Percentiles rank a stretch among this genome's conserved stretches.
These are phyloP conservation scores for Tardiomyces depauwii DNA, from an alignment of 1,139 yeast genomes.

Conservation along the genomic window DNA sequence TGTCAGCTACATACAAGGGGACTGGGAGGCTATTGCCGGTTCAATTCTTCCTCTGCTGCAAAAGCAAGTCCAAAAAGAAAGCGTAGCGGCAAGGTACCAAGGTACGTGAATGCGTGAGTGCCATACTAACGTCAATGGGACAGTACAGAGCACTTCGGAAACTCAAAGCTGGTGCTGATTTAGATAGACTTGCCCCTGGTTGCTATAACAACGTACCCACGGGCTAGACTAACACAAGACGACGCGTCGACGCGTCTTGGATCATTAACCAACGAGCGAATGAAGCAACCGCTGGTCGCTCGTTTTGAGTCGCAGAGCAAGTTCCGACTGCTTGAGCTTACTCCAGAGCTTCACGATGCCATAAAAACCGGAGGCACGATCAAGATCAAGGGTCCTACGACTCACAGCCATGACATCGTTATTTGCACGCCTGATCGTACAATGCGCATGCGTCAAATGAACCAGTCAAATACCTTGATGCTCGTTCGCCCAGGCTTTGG, in stretches of 20 bases:
- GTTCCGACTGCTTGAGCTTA: constrained; percentile 49
- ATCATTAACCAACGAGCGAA: constrained; percentile 6
- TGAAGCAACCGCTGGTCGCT: constrained; percentile 5
- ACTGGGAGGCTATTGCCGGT: no score
- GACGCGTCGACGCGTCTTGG: constrained; percentile 1
- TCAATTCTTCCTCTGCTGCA: no score
- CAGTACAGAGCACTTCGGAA: no score
- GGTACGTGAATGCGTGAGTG: no score
- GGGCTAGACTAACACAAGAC: no score
- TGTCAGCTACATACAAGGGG: no score
- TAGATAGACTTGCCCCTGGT: no score
- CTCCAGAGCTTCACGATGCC: constrained; percentile 40
- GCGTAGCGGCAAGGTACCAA: no score
- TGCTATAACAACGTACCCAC: neutral
- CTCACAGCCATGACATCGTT: constrained; percentile 37
- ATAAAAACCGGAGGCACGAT: constrained; percentile 30
- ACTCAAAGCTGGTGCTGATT: no score
- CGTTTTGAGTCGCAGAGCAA: constrained; percentile 22
- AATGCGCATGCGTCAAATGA: constrained; percentile 62
- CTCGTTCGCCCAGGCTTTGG: constrained; percentile 28
- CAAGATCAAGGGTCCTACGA: constrained; percentile 36
- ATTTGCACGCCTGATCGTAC: constrained; percentile 52
- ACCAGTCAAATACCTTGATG: constrained; percentile 75
- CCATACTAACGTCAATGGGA: no score
- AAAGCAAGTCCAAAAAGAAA: no score